Evolutionary conservation across 768 basidiomycete genomes (phyloP).

Genomic region (Terana coerulea): DNA sequence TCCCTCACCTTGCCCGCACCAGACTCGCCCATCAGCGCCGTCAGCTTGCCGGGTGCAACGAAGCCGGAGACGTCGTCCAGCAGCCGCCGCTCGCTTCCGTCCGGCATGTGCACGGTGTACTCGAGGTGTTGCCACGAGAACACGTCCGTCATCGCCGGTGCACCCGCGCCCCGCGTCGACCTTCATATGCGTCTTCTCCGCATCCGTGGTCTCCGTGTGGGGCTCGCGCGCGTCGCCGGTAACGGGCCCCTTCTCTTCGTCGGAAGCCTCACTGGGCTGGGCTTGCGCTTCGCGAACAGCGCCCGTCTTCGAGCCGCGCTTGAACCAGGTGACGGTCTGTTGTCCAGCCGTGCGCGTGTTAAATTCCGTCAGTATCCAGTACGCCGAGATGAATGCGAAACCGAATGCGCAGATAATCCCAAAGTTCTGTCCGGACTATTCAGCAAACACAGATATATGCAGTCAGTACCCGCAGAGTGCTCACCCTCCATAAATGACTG

Average conservation of each 20-base stretch:
- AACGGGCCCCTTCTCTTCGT: conserved; percentile 27
- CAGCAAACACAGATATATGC: background rate
- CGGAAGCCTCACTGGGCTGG: conserved; percentile 11
- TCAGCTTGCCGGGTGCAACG: conserved; percentile 77
- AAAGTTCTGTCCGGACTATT: conserved; percentile 42
- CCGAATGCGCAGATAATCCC: conserved; percentile 71
- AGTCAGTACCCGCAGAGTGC: conserved; percentile 1
- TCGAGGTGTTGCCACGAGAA: conserved; percentile 79
- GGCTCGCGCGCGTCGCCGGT: background rate
- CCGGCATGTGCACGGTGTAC: conserved; percentile 58
- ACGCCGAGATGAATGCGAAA: conserved; percentile 46
- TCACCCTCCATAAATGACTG: conserved; percentile 44
- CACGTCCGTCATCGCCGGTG: conserved; percentile 40
- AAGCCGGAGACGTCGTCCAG: conserved; percentile 76
- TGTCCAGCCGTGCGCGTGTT: conserved; percentile 35
- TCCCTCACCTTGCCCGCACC: conserved; percentile 42
- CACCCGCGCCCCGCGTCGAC: background rate
- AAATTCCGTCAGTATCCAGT: conserved; percentile 55
- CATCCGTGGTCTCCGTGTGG: background rate
- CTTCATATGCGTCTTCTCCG: background rate
- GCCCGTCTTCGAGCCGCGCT: conserved; percentile 44
- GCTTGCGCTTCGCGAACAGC: conserved; percentile 2
- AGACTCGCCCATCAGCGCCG: conserved; percentile 71
- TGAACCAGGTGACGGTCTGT: conserved; percentile 56
- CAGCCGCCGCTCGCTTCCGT: conserved; percentile 42